These are phyloP conservation scores for Boletus sp. DNA, from an alignment of 1,284 basidiomycete genomes.

Conservation along the genomic window DNA sequence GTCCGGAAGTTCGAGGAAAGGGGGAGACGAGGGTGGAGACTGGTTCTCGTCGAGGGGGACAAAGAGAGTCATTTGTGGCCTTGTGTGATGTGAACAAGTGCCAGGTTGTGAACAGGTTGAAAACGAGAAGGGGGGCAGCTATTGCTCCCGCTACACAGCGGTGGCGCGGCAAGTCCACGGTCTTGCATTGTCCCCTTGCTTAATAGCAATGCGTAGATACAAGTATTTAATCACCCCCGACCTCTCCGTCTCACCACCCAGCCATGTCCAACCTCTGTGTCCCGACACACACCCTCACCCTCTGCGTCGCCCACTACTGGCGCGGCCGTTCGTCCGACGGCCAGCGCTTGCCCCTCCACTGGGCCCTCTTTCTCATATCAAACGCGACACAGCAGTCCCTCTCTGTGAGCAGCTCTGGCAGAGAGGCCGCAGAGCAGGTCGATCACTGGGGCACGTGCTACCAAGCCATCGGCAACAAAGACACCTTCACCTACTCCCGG, in stretches of 20 bases:
- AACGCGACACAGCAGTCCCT: conserved; percentile 26
- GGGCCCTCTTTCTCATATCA: conserved; percentile 30
- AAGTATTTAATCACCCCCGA: conserved; percentile 21
- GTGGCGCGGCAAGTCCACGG: conserved; percentile 28
- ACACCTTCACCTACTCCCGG: conserved; percentile 29
- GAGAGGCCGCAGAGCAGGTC: conserved; percentile 21
- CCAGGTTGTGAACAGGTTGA: conserved; percentile 25
- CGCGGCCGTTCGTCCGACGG: conserved; percentile 24
- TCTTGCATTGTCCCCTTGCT: conserved; percentile 7
- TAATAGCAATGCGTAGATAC: conserved; percentile 12
- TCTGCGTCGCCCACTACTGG: conserved; percentile 32
- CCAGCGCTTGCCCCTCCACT: conserved; percentile 29
- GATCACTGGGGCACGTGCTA: conserved; percentile 33
- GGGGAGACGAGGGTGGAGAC: conserved; percentile 26
- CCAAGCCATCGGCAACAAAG: conserved; percentile 28
- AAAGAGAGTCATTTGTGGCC: conserved; percentile 30
- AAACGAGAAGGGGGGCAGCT: conserved; percentile 18
- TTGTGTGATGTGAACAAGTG: conserved; percentile 25
- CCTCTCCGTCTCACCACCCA: not conserved
- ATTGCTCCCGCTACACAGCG: conserved; percentile 1
- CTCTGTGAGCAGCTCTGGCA: conserved; percentile 21
- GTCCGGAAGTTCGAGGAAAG: conserved; percentile 38
- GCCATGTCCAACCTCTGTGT: conserved; percentile 20
- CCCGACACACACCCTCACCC: conserved; percentile 22
- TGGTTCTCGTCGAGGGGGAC: conserved; percentile 29